These are phyloP conservation scores for Polygonum maritimum DNA, from an alignment of 148 eudicot genomes.

Conservation along the genomic window DNA sequence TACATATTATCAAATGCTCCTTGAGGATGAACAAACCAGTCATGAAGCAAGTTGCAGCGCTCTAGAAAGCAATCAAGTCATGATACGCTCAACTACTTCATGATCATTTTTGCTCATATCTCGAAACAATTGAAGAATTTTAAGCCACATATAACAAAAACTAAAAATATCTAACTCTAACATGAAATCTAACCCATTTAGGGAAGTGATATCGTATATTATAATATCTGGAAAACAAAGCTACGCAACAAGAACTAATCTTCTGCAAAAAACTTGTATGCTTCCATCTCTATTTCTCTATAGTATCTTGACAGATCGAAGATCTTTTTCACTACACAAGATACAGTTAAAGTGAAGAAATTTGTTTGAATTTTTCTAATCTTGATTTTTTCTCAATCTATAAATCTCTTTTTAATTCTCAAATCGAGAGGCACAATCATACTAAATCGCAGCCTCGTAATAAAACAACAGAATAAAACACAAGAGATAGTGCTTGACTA, in stretches of 20 bases:
- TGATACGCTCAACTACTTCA: not conserved
- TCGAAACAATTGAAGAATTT: not conserved
- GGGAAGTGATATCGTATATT: not conserved
- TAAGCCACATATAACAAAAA: not conserved
- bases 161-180: not conserved
- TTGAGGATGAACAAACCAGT: not conserved
- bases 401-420: not conserved
- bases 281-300: no score
- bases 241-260: not conserved
- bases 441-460: not conserved
- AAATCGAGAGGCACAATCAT: not conserved
- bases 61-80: not conserved
- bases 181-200: not conserved
- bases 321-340: no score
- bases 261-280: not conserved
- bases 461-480: not conserved
- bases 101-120: not conserved
- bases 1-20: not conserved
- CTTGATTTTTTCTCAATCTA: not conserved
- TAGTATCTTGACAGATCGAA: no score
- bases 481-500: not conserved
- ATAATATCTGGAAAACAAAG: not conserved
- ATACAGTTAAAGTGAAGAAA: no score
- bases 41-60: not conserved
- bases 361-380: no score